These are phyloP conservation scores for Tulasnella sp. DNA, from an alignment of 768 basidiomycete species.

Conservation along the genomic window DNA sequence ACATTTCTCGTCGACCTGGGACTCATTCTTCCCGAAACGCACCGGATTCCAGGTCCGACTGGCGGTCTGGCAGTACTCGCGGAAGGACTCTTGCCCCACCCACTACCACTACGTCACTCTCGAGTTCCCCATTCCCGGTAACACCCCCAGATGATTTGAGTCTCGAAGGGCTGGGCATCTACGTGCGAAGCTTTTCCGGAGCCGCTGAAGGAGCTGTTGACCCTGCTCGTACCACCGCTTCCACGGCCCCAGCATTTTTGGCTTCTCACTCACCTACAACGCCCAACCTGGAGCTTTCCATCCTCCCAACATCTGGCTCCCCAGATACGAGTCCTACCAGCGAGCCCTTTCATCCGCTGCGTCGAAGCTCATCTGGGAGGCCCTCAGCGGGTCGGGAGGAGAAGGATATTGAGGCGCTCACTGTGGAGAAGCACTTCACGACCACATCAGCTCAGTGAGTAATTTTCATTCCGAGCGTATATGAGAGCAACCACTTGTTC, in stretches of 20 bases:
- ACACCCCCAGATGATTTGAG: background rate
- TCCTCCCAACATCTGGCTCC: background rate
- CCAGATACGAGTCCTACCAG: background rate
- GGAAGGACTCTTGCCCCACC: background rate
- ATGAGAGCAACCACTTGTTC: no score
- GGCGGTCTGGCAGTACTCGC: background rate
- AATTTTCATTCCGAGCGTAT: no score
- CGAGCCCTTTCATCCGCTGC: background rate
- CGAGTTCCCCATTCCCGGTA: background rate
- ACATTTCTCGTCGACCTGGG: background rate
- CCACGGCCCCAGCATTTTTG: background rate
- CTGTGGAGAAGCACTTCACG: no score
- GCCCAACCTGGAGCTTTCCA: background rate
- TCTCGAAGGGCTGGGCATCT: background rate
- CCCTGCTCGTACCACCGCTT: background rate
- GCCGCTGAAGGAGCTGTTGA: background rate
- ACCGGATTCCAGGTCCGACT: background rate
- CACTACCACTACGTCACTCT: background rate
- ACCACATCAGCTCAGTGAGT: no score
- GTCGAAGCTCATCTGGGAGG: background rate
- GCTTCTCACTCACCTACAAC: background rate
- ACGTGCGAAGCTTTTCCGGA: background rate
- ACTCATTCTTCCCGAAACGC: background rate
- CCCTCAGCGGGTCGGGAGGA: background rate
- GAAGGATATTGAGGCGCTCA: no score